Base-by-base conservation (phyloP, 2,329 filamentous ascomycete genomes). In the Parastagonospora nodorum region DNA sequence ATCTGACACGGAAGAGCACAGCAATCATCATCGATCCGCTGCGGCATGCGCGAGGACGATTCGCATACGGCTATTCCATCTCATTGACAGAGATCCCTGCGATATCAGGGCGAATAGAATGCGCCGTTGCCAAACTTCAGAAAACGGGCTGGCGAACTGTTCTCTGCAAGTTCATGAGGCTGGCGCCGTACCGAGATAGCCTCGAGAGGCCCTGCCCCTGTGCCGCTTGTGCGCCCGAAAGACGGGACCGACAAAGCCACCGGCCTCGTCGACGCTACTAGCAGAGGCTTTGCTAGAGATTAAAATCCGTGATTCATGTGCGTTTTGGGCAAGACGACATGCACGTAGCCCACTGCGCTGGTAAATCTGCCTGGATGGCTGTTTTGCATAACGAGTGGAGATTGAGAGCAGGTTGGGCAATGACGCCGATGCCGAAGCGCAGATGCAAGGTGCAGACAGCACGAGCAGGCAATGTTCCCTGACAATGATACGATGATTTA, bases 401-500 rank as follows among this genome's bases (percentile, higher is more conserved):
- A 43, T 43, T 33, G 40, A 14, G 15, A 42, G 29, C 44, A 31
- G 30, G 46, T 33, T 39, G 38, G 50, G 44, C 48, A 36, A 45
- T 45, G 30, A 42, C 19, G 43, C 48, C 42, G 50, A 37, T 42
- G 35, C 29, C 29, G 50, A 42, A 52, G 53, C 43, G 42, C 33
- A 41, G 15, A 19, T 42, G 48, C 42, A 16, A 31, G 43, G 38
- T 50, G 50, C 41, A 48, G 32, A 38, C 29, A 53, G 19, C 19
- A 24, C 19, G 19, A 60, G 54, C 56, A 53, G 37, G 48, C 50
- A 42, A 48, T 48, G 36, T 45, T 39, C 48, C 48, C 33, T 49
- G 50, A 42, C 35, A 37, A 42, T 30, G 47, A 50, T 29, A 50
- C 41, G 40, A 41, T 24, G 31, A 38, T 31, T n/a, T 30, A 50